Conservation (phyloP, 2,329 filamentous ascomycete genomes). For the Colletotrichum lentis region DNA sequence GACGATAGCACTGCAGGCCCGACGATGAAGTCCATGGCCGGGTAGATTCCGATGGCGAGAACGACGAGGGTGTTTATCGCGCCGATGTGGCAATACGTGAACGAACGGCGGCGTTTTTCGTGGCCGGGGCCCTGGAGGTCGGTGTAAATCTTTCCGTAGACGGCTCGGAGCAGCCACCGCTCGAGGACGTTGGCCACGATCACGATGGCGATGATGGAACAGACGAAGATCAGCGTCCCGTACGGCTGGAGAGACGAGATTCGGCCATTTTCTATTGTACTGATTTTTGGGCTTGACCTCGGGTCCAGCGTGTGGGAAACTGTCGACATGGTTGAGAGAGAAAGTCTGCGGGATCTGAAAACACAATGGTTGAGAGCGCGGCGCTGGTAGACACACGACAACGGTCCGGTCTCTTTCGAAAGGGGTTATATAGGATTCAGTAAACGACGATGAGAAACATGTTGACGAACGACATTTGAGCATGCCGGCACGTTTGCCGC, state of each 20-base stretch:
- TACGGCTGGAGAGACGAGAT: constrained; percentile 12
- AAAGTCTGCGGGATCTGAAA: not conserved
- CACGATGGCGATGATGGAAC: constrained; percentile 15
- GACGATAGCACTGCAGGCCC: constrained; percentile 10
- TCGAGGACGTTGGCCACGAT: constrained; percentile 32
- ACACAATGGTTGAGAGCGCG: not conserved
- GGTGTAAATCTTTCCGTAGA: constrained; percentile 25
- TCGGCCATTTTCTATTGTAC: constrained; percentile 20
- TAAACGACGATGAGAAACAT: too few relatives aligned
- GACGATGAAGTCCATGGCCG: constrained; percentile 25
- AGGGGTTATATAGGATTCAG: not conserved
- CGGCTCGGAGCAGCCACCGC: constrained; percentile 23
- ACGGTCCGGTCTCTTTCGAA: rapidly evolving
- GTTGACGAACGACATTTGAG: not conserved
- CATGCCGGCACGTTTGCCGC: not conserved
- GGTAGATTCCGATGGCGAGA: constrained; percentile 28
- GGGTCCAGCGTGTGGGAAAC: not conserved
- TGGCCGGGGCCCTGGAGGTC: constrained; percentile 8
- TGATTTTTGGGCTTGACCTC: constrained; percentile 23
- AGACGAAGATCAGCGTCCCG: constrained; percentile 26
- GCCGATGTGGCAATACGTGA: constrained; percentile 36
- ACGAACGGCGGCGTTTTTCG: constrained; percentile 34
- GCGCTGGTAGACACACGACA: not conserved
- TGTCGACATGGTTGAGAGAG: not conserved
- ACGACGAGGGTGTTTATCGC: constrained; percentile 17